Evolutionary conservation across 202 grass and related monocot species (phyloP).

Genomic region (Thinopyrum obtusiflorum): DNA sequence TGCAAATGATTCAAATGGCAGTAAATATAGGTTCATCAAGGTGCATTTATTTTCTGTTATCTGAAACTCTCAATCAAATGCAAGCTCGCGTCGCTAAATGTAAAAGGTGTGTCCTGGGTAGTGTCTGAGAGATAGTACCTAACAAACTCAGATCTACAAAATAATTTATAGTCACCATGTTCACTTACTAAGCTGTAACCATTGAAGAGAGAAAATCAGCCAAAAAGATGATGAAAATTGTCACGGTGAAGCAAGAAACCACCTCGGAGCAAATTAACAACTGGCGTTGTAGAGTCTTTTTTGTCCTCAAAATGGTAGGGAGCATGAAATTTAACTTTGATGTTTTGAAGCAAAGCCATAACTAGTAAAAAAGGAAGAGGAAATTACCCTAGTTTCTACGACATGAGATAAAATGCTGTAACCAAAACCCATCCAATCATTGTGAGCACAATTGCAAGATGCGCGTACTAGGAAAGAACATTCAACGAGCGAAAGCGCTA

Average conservation of each 20-base stretch:
- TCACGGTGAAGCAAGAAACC: not conserved
- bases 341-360: not conserved
- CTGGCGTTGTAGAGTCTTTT: not conserved
- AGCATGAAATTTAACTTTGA: not conserved
- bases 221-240: not conserved
- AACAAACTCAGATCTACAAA: not conserved
- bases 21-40: not conserved
- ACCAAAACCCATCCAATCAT: not conserved
- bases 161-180: not conserved
- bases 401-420: not conserved
- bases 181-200: not conserved
- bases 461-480: not conserved
- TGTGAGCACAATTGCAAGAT: not conserved
- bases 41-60: not conserved
- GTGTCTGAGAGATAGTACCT: not conserved
- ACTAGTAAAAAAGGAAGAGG: not conserved
- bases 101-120: not conserved
- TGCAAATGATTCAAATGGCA: not conserved
- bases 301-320: not conserved
- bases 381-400: not conserved
- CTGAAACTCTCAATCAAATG: not conserved
- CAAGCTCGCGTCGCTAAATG: not conserved
- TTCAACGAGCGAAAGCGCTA: not conserved
- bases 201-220: not conserved
- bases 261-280: not conserved